These are phyloP conservation scores for Papiliotrema nemorosa DNA, from an alignment of 1,284 basidiomycete genomes.

Conservation along the genomic window DNA sequence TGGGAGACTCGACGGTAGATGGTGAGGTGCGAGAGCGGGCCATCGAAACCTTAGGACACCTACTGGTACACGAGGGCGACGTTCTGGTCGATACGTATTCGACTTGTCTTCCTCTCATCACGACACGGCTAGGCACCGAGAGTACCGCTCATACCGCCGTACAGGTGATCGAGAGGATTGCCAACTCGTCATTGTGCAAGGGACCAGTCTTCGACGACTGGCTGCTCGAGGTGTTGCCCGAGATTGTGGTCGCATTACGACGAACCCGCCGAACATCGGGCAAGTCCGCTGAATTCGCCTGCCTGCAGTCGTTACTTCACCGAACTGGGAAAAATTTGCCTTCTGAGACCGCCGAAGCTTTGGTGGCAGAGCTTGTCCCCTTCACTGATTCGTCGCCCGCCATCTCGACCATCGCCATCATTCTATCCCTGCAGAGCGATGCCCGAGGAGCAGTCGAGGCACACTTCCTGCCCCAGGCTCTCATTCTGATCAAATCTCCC, in stretches of 20 bases:
- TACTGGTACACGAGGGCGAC: conserved; percentile 82
- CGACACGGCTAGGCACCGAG: conserved; percentile 64
- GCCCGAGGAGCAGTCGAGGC: conserved; percentile 70
- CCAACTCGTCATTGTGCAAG: conserved; percentile 47
- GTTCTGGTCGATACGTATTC: conserved; percentile 49
- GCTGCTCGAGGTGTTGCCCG: conserved; percentile 73
- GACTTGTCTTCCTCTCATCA: conserved; percentile 62
- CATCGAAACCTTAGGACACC: conserved; percentile 74
- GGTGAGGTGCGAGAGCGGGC: conserved; percentile 82
- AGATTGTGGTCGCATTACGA: conserved; percentile 71
- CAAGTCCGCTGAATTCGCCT: conserved; percentile 69
- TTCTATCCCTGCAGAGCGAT: conserved; percentile 66
- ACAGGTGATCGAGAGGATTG: conserved; percentile 51
- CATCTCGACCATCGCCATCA: conserved; percentile 64
- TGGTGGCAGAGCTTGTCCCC: conserved; percentile 69
- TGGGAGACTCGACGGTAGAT: conserved; percentile 80
- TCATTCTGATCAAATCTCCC: conserved; percentile 70
- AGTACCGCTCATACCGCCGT: conserved; percentile 53
- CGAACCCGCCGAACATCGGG: conserved; percentile 77
- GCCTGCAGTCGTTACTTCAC: conserved; percentile 57
- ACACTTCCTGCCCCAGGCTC: conserved; percentile 65
- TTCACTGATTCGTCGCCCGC: conserved; percentile 77
- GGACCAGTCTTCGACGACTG: conserved; percentile 59
- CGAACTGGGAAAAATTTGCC: conserved; percentile 62
- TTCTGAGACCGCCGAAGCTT: conserved; percentile 57